Base-by-base conservation (phyloP, 257 asterid genomes). In the Voacanga thouarsii region DNA sequence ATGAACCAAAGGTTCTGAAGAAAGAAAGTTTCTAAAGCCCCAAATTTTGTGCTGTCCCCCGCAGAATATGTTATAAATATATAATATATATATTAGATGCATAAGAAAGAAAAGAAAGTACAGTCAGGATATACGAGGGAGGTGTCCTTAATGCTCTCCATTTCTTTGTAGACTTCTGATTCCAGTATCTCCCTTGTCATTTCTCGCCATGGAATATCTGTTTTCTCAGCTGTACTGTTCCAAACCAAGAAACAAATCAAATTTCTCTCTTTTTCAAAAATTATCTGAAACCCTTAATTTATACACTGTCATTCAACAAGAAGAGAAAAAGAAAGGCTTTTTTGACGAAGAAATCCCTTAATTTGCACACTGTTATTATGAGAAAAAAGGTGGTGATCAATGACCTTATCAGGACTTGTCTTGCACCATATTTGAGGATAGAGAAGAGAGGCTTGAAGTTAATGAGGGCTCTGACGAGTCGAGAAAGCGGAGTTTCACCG, bases 151-250 rank as follows among this genome's bases (percentile, higher is more conserved):
- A 92, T 61, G 83, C 77, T 77, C 80, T 88, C 96, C 85, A 89
- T 82, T 89, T 91, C 97, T 72, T 81, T 84, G 69, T 91, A 94
- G 12, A 94, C 99, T 82, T 91, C 92, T 0, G 99, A 94, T 70
- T 94, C 96, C 87, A 94, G 72, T 79, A 94, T 88, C 87, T 90
- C 89, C 77, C 77, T 89, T 19, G 97, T 82, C 99, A 94, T 94
- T 82, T 88, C 86, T 84, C 97, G 84, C 99, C 98, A 94, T 19
- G 97, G 97, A 82, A 94, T 91, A 87, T 84, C 92, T 76, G 87
- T 84, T 85, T 91, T 92, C 86, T 94, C 99, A 76, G 97, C 99
- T 90, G 97, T 94, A 84, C 99, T 94, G 98, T 83, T 76, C 84
- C 80, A 80, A 81, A 60, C 71, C 75, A 75, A 75, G 30, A 19